A percentile compares a stretch with the other conserved stretches of the same genome.
These are phyloP conservation scores for Leccinum imitatum DNA, from an alignment of 768 basidiomycete genomes.

Conservation along the genomic window DNA sequence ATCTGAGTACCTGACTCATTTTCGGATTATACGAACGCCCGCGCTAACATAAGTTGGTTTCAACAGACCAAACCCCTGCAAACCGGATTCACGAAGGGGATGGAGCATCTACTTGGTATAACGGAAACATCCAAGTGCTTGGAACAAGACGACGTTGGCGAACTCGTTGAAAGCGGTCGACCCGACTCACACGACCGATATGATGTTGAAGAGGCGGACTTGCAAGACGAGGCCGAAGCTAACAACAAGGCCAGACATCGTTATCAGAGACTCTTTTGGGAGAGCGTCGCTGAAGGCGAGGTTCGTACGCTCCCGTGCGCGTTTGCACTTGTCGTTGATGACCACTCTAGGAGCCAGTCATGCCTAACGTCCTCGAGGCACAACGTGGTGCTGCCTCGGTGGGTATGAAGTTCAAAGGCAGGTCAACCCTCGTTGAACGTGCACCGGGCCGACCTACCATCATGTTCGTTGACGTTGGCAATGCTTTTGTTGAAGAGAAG, in stretches of 20 bases:
- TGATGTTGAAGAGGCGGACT: conserved; percentile 61
- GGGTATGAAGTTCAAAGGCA: conserved; percentile 38
- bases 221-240: conserved; percentile 54
- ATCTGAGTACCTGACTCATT: conserved; percentile 47
- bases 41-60: conserved; percentile 2
- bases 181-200: conserved; percentile 29
- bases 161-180: conserved; percentile 11
- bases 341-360: conserved; percentile 54
- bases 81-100: conserved; percentile 74
- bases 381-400: conserved; percentile 42
- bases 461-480: conserved; percentile 73
- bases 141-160: conserved; percentile 5
- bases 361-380: conserved; percentile 54
- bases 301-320: conserved; percentile 38
- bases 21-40: background rate
- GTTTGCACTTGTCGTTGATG: background rate
- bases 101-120: conserved; percentile 80
- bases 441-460: conserved; percentile 52
- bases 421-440: conserved; percentile 37
- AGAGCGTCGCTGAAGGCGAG: conserved; percentile 68
- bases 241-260: conserved; percentile 57
- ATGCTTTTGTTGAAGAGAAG: conserved; percentile 60
- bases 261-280: conserved; percentile 78
- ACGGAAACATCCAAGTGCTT: conserved; percentile 23
- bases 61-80: conserved; percentile 64